Percentiles rank a stretch among this genome's conserved stretches.
Evolutionary conservation across 306 rosid genomes (phyloP).

Genomic region (Astragalus membranaceus): DNA sequence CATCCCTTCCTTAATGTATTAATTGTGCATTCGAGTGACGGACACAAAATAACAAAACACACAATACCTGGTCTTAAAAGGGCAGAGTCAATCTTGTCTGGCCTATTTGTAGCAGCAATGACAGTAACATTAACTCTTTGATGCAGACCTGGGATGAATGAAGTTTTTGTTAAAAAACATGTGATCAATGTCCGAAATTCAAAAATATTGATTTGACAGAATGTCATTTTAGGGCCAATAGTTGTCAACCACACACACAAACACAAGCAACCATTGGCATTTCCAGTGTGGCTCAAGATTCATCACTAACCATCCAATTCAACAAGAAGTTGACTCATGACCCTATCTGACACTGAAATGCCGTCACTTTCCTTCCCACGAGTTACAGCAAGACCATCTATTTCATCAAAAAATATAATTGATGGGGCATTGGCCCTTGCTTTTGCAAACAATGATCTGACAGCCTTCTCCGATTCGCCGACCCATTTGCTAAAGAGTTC

Average conservation of each 20-base stretch:
- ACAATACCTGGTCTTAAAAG: constrained; percentile 79
- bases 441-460: constrained; percentile 78
- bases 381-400: constrained; percentile 76
- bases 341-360: constrained; percentile 86
- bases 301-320: constrained; percentile 81
- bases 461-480: constrained; percentile 99
- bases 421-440: constrained; percentile 98
- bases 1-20: not conserved
- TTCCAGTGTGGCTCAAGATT: constrained; percentile 6
- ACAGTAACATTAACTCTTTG: constrained; percentile 80
- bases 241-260: not conserved
- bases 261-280: not conserved
- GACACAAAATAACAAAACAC: not conserved
- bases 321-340: constrained; percentile 86
- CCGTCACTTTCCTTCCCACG: constrained; percentile 89
- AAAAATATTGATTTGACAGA: not conserved
- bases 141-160: constrained; percentile 60
- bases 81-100: constrained; percentile 88
- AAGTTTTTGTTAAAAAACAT: constrained; percentile 13
- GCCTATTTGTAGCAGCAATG: constrained; percentile 91
- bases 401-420: constrained; percentile 82
- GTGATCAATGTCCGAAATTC: not conserved
- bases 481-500: constrained; percentile 99
- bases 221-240: constrained; percentile 3
- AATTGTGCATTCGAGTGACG: not conserved